A percentile compares a stretch with the other conserved stretches of the same genome.
phyloP scores from a whole-genome alignment of 345 rosid genomes.

The Boechera divaricarpa region DNA sequence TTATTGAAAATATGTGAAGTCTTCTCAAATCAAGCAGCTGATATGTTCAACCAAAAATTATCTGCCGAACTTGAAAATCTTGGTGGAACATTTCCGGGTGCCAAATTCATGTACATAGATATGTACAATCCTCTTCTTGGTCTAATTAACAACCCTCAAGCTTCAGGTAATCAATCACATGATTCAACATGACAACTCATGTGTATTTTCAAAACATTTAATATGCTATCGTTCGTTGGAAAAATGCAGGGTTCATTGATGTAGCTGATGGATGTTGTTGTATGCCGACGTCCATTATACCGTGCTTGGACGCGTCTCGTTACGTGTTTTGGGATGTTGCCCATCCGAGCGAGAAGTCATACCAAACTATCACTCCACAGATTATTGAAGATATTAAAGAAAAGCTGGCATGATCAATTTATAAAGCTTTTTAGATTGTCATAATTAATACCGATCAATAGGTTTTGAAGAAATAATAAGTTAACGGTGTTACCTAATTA shows the following conservation, averaged over 20 bases:
- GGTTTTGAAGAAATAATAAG: neutral
- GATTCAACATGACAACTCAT: neutral
- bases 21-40: conserved; percentile 53
- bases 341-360: conserved; percentile 41
- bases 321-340: conserved; percentile 47
- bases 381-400: conserved; percentile 34
- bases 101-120: conserved; percentile 53
- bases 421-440: conserved; percentile 5
- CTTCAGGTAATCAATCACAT: conserved; percentile 34
- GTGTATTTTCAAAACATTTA: neutral
- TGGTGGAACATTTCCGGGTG: conserved; percentile 41
- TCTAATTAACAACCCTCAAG: conserved; percentile 57
- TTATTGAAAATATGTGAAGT: conserved; percentile 43
- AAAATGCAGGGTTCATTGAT: conserved; percentile 33
- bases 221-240: neutral
- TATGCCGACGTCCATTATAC: conserved; percentile 21
- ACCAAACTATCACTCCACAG: conserved; percentile 31
- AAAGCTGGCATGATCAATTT: conserved; percentile 31
- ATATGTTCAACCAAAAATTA: conserved; percentile 59
- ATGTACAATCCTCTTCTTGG: conserved; percentile 48
- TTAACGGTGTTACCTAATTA: neutral
- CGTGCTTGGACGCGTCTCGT: conserved; percentile 40
- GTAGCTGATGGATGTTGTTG: conserved; percentile 40
- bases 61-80: conserved; percentile 43
- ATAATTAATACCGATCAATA: neutral